Evolutionary conservation across 768 basidiomycete species (phyloP).

Genomic region (Hydnomerulius pinastri): DNA sequence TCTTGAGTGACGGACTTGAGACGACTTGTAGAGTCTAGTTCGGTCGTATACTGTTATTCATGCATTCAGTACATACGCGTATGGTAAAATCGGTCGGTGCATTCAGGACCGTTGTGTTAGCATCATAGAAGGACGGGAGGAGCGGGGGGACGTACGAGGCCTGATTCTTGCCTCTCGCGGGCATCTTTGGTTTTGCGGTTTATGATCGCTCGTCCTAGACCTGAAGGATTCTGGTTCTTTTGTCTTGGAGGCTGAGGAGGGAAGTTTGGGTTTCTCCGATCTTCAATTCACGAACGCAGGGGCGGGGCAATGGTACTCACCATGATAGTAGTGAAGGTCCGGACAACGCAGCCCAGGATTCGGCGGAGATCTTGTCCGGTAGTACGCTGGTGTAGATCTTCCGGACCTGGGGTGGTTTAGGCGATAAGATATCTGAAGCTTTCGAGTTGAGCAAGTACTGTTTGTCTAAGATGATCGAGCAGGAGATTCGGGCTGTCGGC

Average conservation of each 20-base stretch:
- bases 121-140: background rate
- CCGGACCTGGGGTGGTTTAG: too few relatives aligned
- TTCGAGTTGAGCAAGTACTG: too few relatives aligned
- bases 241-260: constrained; percentile 56
- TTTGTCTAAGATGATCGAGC: too few relatives aligned
- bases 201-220: constrained; percentile 93
- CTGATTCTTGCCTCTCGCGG: constrained; percentile 42
- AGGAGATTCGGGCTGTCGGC: too few relatives aligned
- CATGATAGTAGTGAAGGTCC: background rate
- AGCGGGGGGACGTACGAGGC: constrained; percentile 52
- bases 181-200: constrained; percentile 68
- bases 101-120: constrained; percentile 28
- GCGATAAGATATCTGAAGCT: too few relatives aligned
- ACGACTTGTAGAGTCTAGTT: constrained; percentile 63
- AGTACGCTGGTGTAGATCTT: too few relatives aligned
- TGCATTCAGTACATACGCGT: too few relatives aligned
- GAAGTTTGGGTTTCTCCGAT: background rate
- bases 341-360: too few relatives aligned
- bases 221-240: constrained; percentile 69
- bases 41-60: constrained; percentile 82
- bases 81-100: background rate
- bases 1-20: constrained; percentile 96
- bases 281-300: background rate
- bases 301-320: background rate
- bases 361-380: too few relatives aligned